phyloP scores from a whole-genome alignment of 2,329 filamentous ascomycete genomes.

The Nemania sp. region DNA sequence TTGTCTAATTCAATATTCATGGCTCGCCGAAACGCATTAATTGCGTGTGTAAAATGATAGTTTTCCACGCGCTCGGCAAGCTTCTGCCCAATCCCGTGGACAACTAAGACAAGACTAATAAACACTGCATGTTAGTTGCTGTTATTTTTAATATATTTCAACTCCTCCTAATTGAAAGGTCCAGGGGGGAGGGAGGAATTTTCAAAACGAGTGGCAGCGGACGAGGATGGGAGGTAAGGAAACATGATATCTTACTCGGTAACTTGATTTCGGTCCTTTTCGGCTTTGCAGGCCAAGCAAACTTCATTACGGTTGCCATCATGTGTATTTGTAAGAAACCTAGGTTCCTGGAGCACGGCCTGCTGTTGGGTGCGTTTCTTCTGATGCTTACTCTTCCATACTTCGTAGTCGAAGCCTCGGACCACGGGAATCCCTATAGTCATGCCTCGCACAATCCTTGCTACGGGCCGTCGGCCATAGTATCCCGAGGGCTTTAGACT shows the following conservation, averaged over 20 bases:
- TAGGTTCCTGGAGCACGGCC: slow-evolving; percentile 30
- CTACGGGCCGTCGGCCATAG: slow-evolving; percentile 78
- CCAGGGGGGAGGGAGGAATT: background rate
- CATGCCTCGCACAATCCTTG: slow-evolving; percentile 81
- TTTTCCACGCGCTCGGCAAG: slow-evolving; percentile 92
- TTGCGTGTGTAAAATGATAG: slow-evolving; percentile 95
- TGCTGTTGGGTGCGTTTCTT: slow-evolving; percentile 44
- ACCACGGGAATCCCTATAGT: slow-evolving; percentile 86
- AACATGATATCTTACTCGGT: slow-evolving; percentile 58
- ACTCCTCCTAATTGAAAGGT: background rate
- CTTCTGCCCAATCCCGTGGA: slow-evolving; percentile 96
- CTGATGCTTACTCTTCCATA: slow-evolving; percentile 74
- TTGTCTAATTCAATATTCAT: slow-evolving; percentile 82
- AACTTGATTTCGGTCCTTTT: slow-evolving; percentile 69
- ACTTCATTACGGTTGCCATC: slow-evolving; percentile 28
- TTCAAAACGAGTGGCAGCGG: background rate
- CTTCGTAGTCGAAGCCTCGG: slow-evolving; percentile 78
- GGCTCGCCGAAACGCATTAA: slow-evolving; percentile 84
- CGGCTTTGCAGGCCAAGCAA: slow-evolving; percentile 64
- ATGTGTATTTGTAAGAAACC: slow-evolving; percentile 35
- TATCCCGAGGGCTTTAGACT: slow-evolving; percentile 83
- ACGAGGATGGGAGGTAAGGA: background rate
- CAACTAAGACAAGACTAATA: slow-evolving; percentile 71
- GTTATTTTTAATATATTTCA: background rate
- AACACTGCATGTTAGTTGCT: slow-evolving; percentile 1